Evolutionary conservation across 2,329 filamentous ascomycete species (phyloP).

Genomic region (Diaporthe amygdali): DNA sequence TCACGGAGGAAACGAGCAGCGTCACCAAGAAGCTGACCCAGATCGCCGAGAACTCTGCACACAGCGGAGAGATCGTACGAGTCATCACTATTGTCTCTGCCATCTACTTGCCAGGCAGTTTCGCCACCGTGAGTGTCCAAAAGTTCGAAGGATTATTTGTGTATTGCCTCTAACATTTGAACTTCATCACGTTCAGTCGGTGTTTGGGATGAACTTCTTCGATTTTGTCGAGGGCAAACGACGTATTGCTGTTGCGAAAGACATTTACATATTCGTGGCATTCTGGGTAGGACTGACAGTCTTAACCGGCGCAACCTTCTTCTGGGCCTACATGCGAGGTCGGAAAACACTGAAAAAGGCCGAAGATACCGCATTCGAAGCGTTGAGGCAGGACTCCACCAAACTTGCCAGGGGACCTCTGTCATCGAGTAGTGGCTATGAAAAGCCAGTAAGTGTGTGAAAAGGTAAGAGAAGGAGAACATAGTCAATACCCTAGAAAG

Average conservation of each 20-base stretch:
- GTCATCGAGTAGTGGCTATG: neutral
- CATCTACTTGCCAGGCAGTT: constrained; percentile 33
- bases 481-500: no score
- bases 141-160: neutral
- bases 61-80: constrained; percentile 32
- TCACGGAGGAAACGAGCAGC: constrained; percentile 26
- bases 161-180: neutral
- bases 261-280: constrained; percentile 17
- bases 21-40: constrained; percentile 29
- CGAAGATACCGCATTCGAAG: neutral
- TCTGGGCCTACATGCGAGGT: constrained; percentile 1
- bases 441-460: neutral
- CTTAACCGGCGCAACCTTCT: neutral
- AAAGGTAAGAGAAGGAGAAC: no score
- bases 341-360: neutral
- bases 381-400: neutral
- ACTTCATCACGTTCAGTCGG: neutral
- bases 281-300: constrained; percentile 11
- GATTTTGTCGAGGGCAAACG: constrained; percentile 16
- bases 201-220: constrained; percentile 30
- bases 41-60: constrained; percentile 31
- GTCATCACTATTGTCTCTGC: constrained; percentile 34
- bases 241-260: neutral
- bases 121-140: constrained; percentile 27
- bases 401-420: neutral